Conservation (phyloP, 345 rosid genomes). For the Syzygium oleosum region DNA sequence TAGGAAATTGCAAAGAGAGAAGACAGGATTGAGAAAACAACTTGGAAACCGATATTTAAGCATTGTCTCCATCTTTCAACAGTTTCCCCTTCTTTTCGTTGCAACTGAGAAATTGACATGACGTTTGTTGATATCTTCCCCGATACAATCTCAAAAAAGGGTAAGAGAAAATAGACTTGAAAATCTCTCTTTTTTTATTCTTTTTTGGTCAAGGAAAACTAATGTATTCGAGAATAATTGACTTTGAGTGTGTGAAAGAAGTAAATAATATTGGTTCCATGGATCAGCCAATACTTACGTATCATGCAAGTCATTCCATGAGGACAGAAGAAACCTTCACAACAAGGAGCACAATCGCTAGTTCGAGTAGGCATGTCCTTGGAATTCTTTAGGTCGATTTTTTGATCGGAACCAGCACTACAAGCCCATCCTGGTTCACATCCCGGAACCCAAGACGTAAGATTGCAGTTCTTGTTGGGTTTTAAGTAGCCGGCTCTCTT, state of each 20-base stretch:
- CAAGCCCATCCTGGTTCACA: slow-evolving; percentile 99
- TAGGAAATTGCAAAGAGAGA: neutral
- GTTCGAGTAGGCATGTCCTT: slow-evolving; percentile 52
- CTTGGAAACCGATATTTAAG: neutral
- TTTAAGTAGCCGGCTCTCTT: slow-evolving; percentile 42
- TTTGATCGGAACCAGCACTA: slow-evolving; percentile 24
- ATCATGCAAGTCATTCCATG: slow-evolving; percentile 98
- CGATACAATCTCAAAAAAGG: neutral
- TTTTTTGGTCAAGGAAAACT: neutral
- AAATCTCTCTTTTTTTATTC: neutral
- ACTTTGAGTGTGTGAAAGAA: neutral
- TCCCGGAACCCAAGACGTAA: slow-evolving; percentile 84
- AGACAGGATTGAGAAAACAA: neutral
- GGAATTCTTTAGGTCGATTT: slow-evolving; percentile 45
- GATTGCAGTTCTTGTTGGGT: slow-evolving; percentile 89
- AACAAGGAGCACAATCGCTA: slow-evolving; percentile 48
- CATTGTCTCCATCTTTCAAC: neutral
- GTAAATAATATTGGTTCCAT: neutral
- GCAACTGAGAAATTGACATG: neutral
- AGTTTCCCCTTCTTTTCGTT: neutral
- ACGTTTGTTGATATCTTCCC: neutral
- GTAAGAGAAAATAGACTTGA: neutral
- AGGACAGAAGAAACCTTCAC: slow-evolving; percentile 98
- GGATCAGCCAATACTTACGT: slow-evolving; percentile 45
- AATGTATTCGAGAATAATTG: neutral